These are phyloP conservation scores for Naganishia cerealis DNA, from an alignment of 1,284 basidiomycete genomes.

Conservation along the genomic window DNA sequence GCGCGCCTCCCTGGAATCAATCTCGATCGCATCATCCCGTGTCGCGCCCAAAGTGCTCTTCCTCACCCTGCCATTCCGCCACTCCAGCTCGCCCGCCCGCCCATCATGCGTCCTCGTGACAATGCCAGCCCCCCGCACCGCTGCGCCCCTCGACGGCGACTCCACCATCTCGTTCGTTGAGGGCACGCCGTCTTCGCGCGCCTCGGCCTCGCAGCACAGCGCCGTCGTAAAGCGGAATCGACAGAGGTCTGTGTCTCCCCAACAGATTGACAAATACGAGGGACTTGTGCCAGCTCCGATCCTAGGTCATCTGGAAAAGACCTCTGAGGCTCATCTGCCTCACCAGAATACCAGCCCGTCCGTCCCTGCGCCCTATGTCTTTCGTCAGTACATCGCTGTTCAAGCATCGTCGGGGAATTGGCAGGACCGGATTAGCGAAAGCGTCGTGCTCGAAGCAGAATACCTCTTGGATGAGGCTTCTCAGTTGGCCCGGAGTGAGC, in stretches of 20 bases:
- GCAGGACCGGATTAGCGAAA: constrained; percentile 8
- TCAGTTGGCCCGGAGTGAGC: constrained; percentile 2
- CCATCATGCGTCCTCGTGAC: too few species aligned
- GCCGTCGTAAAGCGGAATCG: not conserved
- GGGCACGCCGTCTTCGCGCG: constrained; percentile 18
- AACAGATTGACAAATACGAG: too few species aligned
- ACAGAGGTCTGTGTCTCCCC: not conserved
- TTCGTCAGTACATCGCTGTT: constrained; percentile 15
- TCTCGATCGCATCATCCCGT: too few species aligned
- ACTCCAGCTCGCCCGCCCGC: too few species aligned
- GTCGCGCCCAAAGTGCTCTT: too few species aligned
- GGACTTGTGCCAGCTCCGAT: not conserved
- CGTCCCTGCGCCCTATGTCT: not conserved
- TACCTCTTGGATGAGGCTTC: constrained; percentile 23
- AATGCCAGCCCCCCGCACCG: too few species aligned
- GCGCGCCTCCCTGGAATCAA: too few species aligned
- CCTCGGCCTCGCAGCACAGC: not conserved
- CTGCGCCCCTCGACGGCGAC: not conserved
- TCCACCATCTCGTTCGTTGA: constrained; percentile 2
- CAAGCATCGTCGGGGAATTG: not conserved
- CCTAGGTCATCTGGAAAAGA: not conserved
- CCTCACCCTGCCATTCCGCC: too few species aligned
- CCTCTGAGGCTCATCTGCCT: too few species aligned
- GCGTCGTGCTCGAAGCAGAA: constrained; percentile 9
- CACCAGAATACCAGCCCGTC: too few species aligned